A percentile compares a stretch with the other conserved stretches of the same genome.
These are phyloP conservation scores for Colletotrichum nymphaeae DNA, from an alignment of 2,329 filamentous ascomycete species.

Conservation along the genomic window DNA sequence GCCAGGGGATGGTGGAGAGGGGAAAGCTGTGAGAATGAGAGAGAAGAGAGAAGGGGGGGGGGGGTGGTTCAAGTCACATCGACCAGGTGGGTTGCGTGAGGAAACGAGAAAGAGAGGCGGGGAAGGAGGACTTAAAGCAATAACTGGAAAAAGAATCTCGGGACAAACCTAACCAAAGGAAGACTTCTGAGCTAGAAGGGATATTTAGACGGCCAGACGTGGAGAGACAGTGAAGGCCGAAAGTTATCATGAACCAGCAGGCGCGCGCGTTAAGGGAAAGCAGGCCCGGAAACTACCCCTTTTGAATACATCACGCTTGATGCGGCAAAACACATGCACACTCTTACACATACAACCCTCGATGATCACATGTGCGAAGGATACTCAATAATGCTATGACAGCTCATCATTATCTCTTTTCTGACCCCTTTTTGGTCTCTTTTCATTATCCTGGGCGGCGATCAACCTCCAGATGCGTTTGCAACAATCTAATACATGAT, in stretches of 20 bases:
- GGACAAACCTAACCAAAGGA: neutral
- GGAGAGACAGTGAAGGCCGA: neutral
- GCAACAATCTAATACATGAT: constrained; percentile 22
- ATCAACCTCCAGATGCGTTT: constrained; percentile 12
- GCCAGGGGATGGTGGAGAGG: neutral
- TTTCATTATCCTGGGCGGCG: constrained; percentile 24
- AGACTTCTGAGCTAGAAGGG: constrained; percentile 2
- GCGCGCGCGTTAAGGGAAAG: constrained; percentile 12
- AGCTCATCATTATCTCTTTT: constrained; percentile 1
- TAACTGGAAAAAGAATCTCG: neutral
- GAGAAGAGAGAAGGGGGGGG: neutral
- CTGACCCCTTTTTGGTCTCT: neutral
- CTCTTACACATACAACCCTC: no score
- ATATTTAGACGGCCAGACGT: constrained; percentile 19
- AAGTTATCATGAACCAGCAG: constrained; percentile 19
- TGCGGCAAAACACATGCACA: neutral
- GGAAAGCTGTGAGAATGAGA: neutral
- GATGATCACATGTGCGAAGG: no score
- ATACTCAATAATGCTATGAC: no score
- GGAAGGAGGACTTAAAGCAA: neutral
- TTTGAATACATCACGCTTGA: constrained; percentile 31
- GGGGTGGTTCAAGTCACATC: neutral
- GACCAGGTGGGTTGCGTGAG: no score
- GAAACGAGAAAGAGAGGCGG: neutral
- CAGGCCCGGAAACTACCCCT: constrained; percentile 19